phyloP scores from a whole-genome alignment of 495 filamentous ascomycete species.

The Oidiodendron maius region DNA sequence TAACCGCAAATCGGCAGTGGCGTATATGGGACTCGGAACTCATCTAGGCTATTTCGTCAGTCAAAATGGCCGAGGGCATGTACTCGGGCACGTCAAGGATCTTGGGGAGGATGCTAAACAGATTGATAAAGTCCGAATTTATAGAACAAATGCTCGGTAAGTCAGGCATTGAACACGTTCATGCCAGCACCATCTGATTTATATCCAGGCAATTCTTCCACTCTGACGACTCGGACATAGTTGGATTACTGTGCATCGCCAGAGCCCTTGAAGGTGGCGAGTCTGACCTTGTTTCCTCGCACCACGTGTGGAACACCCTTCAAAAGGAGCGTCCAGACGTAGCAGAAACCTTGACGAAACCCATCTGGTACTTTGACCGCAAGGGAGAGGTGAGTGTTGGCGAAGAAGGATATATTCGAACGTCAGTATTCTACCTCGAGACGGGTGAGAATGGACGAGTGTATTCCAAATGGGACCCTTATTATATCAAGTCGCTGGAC shows the following conservation, averaged over 20 bases:
- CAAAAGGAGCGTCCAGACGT: slow-evolving; percentile 73
- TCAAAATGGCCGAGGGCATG: slow-evolving; percentile 83
- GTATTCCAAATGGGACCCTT: slow-evolving; percentile 70
- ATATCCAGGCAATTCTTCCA: slow-evolving; percentile 64
- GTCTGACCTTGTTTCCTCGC: slow-evolving; percentile 71
- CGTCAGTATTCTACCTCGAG: slow-evolving; percentile 70
- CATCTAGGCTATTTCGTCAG: slow-evolving; percentile 80
- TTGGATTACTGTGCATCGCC: slow-evolving; percentile 79
- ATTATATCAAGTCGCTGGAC: slow-evolving; percentile 62
- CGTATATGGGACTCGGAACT: slow-evolving; percentile 87
- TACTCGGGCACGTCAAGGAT: slow-evolving; percentile 88
- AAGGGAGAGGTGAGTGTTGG: slow-evolving; percentile 77
- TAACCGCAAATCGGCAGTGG: slow-evolving; percentile 72
- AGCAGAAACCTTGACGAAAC: slow-evolving; percentile 62
- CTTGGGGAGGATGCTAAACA: slow-evolving; percentile 74
- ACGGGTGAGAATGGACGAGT: slow-evolving; percentile 35
- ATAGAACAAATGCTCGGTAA: slow-evolving; percentile 78
- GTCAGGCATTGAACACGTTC: slow-evolving; percentile 14
- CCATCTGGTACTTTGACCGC: slow-evolving; percentile 91
- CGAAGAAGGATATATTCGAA: slow-evolving; percentile 69
- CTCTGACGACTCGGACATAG: slow-evolving; percentile 74
- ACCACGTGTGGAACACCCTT: slow-evolving; percentile 78
- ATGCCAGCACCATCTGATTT: neutral
- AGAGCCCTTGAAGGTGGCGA: slow-evolving; percentile 78
- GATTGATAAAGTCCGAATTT: slow-evolving; percentile 81